phyloP scores from a whole-genome alignment of 2,329 filamentous ascomycete genomes.

The Mycogone perniciosa region DNA sequence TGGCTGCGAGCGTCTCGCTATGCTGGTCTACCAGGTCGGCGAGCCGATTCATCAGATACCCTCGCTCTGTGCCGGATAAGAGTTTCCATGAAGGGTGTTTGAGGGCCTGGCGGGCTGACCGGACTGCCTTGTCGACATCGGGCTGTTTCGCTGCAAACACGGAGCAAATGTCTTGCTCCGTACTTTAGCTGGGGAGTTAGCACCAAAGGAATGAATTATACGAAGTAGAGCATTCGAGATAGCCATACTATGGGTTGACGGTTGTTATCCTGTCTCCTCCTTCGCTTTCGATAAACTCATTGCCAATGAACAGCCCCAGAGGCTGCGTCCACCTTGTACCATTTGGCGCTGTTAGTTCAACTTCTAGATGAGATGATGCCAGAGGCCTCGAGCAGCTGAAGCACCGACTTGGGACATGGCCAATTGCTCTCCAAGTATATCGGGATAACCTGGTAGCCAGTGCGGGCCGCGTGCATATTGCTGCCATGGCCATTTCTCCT shows the following conservation, averaged over 20 bases:
- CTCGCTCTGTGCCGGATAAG: slow-evolving; percentile 61
- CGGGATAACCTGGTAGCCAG: not conserved
- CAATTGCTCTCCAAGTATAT: not conserved
- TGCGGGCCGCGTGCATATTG: not conserved
- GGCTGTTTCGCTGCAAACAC: slow-evolving; percentile 61
- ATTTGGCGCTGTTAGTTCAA: slow-evolving; percentile 69
- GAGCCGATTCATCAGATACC: slow-evolving; percentile 61
- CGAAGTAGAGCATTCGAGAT: too few species aligned
- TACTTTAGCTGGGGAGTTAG: slow-evolving; percentile 23
- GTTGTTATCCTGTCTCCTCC: slow-evolving; percentile 57
- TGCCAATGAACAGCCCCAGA: slow-evolving; percentile 76
- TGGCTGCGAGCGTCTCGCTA: slow-evolving; percentile 40
- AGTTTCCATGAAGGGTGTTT: slow-evolving; percentile 60
- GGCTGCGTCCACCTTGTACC: slow-evolving; percentile 66
- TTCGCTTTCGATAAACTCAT: slow-evolving; percentile 66
- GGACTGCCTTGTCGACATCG: slow-evolving; percentile 65
- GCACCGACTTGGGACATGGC: not conserved
- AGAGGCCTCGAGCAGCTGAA: slow-evolving; percentile 1
- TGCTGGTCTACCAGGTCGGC: slow-evolving; percentile 63
- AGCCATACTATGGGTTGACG: slow-evolving; percentile 60
- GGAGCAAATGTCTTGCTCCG: slow-evolving; percentile 61
- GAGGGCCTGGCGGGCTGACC: slow-evolving; percentile 63
- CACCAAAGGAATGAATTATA: not conserved
- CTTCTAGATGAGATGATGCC: slow-evolving; percentile 21
- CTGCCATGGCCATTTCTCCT: not conserved